Conservation (phyloP, 2,329 filamentous ascomycete species). For the Nemania sp. region DNA sequence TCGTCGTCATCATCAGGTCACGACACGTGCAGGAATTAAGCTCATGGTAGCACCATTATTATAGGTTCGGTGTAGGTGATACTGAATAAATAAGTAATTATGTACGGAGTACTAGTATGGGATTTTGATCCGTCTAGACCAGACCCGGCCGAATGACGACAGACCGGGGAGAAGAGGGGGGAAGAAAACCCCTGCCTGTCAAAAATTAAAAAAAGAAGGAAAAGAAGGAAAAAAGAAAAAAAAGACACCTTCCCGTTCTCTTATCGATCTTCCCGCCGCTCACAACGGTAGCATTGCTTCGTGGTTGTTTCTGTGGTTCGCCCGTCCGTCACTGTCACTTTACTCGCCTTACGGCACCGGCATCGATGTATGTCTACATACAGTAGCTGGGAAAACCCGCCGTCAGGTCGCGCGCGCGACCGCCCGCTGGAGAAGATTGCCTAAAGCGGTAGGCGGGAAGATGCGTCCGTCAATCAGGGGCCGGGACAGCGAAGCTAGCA, state of each 20-base stretch:
- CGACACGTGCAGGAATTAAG: slow-evolving; percentile 10
- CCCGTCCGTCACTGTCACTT: no score
- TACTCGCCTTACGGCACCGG: no score
- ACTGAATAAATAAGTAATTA: background rate
- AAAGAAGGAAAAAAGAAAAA: background rate
- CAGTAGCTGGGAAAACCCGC: no score
- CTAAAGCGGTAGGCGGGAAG: slow-evolving; percentile 20
- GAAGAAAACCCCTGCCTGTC: background rate
- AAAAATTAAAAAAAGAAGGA: no score
- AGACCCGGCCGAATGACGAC: no score
- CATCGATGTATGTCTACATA: no score
- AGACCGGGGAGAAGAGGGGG: background rate
- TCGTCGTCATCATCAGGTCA: slow-evolving; percentile 15
- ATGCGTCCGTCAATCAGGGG: slow-evolving; percentile 17
- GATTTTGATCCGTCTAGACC: no score
- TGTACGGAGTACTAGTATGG: no score
- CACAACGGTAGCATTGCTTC: slow-evolving; percentile 3
- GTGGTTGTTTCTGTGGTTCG: no score
- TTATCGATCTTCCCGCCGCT: slow-evolving; percentile 7
- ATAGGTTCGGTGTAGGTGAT: background rate
- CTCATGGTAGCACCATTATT: background rate
- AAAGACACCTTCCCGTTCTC: slow-evolving; percentile 9
- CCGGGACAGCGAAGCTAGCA: background rate
- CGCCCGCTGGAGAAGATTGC: slow-evolving; percentile 10
- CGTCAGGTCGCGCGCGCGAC: no score